Conservation (phyloP, 768 basidiomycete genomes). For the Tricholoma terreum region DNA sequence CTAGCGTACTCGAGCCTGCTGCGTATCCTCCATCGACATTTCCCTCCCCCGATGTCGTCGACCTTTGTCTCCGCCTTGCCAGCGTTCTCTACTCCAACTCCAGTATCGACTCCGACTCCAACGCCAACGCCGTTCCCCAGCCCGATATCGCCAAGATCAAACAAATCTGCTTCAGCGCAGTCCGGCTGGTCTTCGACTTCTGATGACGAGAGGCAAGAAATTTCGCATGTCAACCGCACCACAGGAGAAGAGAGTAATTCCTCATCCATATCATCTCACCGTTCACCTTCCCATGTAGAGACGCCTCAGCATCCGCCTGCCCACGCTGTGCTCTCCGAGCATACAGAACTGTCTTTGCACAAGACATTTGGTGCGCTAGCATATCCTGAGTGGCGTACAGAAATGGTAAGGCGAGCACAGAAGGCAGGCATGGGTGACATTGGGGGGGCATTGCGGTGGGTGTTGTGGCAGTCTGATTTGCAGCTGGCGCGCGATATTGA, state of each 20-base stretch:
- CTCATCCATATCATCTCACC: constrained; percentile 6
- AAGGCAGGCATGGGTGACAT: constrained; percentile 59
- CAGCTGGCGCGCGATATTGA: constrained; percentile 18
- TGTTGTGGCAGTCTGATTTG: constrained; percentile 25
- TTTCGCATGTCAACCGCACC: not conserved
- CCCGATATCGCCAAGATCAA: constrained; percentile 11
- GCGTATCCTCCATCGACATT: constrained; percentile 49
- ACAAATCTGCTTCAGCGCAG: not conserved
- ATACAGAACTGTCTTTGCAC: constrained; percentile 8
- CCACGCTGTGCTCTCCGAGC: constrained; percentile 15
- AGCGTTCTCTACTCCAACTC: constrained; percentile 9
- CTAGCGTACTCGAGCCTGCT: constrained; percentile 49
- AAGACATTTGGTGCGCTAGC: constrained; percentile 40
- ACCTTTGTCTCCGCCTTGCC: constrained; percentile 36
- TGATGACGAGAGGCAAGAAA: not conserved
- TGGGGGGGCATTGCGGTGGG: constrained; percentile 50
- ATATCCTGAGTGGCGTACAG: constrained; percentile 67
- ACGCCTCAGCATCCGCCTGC: constrained; percentile 14
- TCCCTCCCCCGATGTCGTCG: constrained; percentile 32
- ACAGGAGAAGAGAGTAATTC: not conserved
- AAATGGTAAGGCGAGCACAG: constrained; percentile 47
- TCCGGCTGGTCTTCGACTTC: not conserved
- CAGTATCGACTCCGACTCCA: constrained; percentile 20
- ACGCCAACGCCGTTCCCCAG: constrained; percentile 27
- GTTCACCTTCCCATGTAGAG: constrained; percentile 6